Evolutionary conservation across 192 early-diverging fungal genomes (phyloP).

Genomic region (Backusella circina): DNA sequence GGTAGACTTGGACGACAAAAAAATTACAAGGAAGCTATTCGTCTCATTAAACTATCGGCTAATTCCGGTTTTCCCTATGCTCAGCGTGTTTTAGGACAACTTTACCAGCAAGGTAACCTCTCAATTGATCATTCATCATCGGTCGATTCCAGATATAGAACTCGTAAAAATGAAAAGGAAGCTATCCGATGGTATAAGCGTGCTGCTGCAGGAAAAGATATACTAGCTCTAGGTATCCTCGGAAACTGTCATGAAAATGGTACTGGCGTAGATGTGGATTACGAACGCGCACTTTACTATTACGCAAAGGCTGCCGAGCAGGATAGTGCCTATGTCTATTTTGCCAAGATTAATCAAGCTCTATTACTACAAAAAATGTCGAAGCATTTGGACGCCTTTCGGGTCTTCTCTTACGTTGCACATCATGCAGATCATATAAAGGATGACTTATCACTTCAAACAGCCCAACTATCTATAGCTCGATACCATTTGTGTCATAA

Average conservation of each 20-base stretch:
- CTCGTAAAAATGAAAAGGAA: slow-evolving; percentile 17
- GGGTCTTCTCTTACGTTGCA: slow-evolving; percentile 14
- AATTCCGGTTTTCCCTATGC: slow-evolving; percentile 25
- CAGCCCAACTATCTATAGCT: slow-evolving; percentile 28
- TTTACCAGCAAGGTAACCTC: slow-evolving; percentile 24
- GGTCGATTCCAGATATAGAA: not conserved
- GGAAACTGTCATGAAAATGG: slow-evolving; percentile 39
- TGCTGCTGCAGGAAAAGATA: slow-evolving; percentile 33
- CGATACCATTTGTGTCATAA: slow-evolving; percentile 28
- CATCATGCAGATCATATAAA: not conserved
- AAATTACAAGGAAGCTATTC: slow-evolving; percentile 18
- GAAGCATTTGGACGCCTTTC: slow-evolving; percentile 22
- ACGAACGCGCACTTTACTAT: slow-evolving; percentile 24
- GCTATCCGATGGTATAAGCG: slow-evolving; percentile 37
- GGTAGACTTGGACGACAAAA: slow-evolving; percentile 22
- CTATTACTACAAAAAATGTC: slow-evolving; percentile 25
- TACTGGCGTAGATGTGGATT: slow-evolving; percentile 25
- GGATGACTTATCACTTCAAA: not conserved
- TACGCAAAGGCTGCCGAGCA: slow-evolving; percentile 30
- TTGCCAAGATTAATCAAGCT: slow-evolving; percentile 26
- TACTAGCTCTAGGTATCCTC: slow-evolving; percentile 22
- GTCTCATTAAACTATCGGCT: slow-evolving; percentile 13
- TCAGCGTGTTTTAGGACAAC: slow-evolving; percentile 24
- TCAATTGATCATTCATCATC: not conserved
- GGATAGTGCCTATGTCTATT: slow-evolving; percentile 1